Percentiles rank a stretch among this genome's conserved stretches.
Evolutionary conservation across 192 early-diverging fungal species (phyloP).

Genomic region (Gigaspora rosea): DNA sequence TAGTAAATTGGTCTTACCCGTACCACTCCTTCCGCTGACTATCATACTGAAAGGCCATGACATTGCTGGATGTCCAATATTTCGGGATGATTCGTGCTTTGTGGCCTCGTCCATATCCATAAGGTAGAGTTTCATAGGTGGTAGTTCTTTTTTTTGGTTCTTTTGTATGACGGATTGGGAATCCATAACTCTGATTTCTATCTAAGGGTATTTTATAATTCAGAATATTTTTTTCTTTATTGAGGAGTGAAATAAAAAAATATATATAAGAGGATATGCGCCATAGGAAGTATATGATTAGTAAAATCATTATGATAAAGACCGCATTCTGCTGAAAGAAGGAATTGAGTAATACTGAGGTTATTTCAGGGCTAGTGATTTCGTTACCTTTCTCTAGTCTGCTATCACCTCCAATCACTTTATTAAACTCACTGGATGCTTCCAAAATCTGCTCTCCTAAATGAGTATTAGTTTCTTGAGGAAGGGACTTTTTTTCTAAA

Average conservation of each 20-base stretch:
- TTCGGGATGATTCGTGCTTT: background rate
- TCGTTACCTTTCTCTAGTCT: background rate
- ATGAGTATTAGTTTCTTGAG: background rate
- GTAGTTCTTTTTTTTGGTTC: slow-evolving; percentile 14
- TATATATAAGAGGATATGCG: background rate
- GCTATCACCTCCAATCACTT: background rate
- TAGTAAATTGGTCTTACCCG: slow-evolving; percentile 7
- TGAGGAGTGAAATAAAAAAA: background rate
- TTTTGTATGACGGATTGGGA: slow-evolving; percentile 13
- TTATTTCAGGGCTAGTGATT: background rate
- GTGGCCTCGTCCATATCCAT: background rate
- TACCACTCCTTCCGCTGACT: background rate
- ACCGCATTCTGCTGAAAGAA: too few species aligned
- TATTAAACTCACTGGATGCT: background rate
- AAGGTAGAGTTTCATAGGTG: slow-evolving; percentile 19
- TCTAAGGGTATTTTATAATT: too few species aligned
- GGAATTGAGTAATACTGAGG: too few species aligned
- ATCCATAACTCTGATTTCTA: slow-evolving; percentile 16
- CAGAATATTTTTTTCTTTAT: too few species aligned
- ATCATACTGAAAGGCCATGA: background rate
- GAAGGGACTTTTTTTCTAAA: too few species aligned
- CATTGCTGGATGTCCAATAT: background rate
- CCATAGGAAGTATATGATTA: slow-evolving; percentile 1
- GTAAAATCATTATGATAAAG: background rate
- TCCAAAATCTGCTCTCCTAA: background rate